Conservation (phyloP, 805 yeast species). For the Saccharomycopsis selenospora region DNA sequence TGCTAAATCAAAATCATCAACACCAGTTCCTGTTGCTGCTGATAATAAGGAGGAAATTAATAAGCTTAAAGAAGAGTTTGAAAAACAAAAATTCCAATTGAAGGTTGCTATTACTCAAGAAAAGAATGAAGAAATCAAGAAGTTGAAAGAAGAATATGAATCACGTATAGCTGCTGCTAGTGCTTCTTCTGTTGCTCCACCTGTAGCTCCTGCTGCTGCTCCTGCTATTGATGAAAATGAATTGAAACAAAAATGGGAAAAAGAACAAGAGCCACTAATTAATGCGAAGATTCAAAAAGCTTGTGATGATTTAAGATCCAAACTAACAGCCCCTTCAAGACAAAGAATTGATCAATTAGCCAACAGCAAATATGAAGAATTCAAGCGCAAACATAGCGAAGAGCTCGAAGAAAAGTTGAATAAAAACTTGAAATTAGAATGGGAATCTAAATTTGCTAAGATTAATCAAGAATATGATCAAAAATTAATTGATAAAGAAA, state of each 20-base stretch:
- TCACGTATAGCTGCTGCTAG: neutral
- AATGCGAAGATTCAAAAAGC: slow-evolving; percentile 12
- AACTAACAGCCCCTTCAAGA: slow-evolving; percentile 20
- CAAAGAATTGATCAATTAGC: slow-evolving; percentile 20
- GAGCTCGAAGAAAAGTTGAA: slow-evolving; percentile 9
- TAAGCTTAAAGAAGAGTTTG: slow-evolving; percentile 21
- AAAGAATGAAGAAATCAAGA: slow-evolving; percentile 7
- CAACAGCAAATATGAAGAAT: slow-evolving; percentile 24
- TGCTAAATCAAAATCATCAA: slow-evolving; percentile 22
- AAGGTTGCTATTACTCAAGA: neutral
- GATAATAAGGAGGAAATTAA: slow-evolving; percentile 21
- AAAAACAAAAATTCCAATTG: slow-evolving; percentile 14
- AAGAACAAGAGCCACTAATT: slow-evolving; percentile 21
- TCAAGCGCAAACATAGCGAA: slow-evolving; percentile 20
- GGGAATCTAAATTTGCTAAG: slow-evolving; percentile 6
- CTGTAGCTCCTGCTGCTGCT: slow-evolving; percentile 2
- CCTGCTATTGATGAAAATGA: slow-evolving; percentile 9
- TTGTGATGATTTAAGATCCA: slow-evolving; percentile 22
- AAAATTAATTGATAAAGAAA: slow-evolving; percentile 6
- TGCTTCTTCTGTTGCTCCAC: neutral
- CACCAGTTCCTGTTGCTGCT: slow-evolving; percentile 3
- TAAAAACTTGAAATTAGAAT: slow-evolving; percentile 8
- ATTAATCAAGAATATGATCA: slow-evolving; percentile 9
- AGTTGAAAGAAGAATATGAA: slow-evolving; percentile 9
- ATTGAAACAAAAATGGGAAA: slow-evolving; percentile 13